These are phyloP conservation scores for Boletus smithii DNA, from an alignment of 1,284 basidiomycete species.

Conservation along the genomic window DNA sequence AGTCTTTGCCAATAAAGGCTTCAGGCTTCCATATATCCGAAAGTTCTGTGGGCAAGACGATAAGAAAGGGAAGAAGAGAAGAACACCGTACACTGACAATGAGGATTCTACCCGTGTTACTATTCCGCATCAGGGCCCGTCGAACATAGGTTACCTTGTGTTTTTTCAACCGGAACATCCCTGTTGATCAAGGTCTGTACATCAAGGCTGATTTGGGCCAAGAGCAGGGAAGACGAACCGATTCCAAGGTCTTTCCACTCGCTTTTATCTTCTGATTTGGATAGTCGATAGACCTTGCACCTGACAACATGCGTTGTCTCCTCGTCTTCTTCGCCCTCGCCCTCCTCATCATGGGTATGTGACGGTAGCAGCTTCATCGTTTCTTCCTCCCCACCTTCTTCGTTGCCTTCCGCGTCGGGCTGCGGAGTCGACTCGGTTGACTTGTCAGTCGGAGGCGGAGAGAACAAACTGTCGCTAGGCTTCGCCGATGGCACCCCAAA, in stretches of 20 bases:
- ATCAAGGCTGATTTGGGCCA: background rate
- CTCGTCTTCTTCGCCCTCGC: conserved; percentile 82
- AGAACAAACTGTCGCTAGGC: conserved; percentile 26
- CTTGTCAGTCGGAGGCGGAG: conserved; percentile 30
- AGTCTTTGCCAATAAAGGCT: conserved; percentile 49
- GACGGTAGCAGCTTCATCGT: conserved; percentile 36
- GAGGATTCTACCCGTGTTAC: conserved; percentile 65
- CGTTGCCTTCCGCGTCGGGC: conserved; percentile 30
- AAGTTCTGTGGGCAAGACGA: conserved; percentile 55
- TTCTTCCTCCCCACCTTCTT: conserved; percentile 36
- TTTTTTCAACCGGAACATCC: conserved; percentile 66
- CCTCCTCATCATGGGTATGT: conserved; percentile 59
- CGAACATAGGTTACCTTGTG: conserved; percentile 57
- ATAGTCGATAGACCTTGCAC: conserved; percentile 63
- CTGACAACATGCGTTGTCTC: conserved; percentile 61
- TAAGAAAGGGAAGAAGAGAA: conserved; percentile 4
- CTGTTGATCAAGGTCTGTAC: conserved; percentile 35
- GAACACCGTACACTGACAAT: conserved; percentile 48
- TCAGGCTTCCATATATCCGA: conserved; percentile 53
- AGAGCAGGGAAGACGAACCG: conserved; percentile 40
- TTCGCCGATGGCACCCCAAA: conserved; percentile 32
- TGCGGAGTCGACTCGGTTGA: conserved; percentile 37
- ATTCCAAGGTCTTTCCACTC: conserved; percentile 62
- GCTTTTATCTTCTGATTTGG: conserved; percentile 48
- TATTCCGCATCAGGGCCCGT: conserved; percentile 65